Evolutionary conservation across 441 rosid species (phyloP), one percentile per base, ranked within the genome.

Genomic region (Hura crepitans): DNA sequence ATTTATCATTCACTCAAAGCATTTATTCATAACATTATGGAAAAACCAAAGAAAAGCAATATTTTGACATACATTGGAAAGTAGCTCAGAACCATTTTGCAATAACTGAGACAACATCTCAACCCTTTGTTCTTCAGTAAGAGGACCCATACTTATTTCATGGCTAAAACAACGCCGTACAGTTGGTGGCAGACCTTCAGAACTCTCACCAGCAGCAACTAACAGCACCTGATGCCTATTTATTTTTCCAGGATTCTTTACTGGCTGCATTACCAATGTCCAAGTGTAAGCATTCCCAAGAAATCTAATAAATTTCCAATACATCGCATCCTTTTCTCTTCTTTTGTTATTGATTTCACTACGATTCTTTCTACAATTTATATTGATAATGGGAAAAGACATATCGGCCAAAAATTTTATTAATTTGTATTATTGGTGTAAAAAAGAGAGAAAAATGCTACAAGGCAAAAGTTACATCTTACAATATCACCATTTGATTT

Each of bases 121-220:
- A 61, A 77, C 82, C 79, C 99, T 87, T 80, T 92, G 94, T 65
- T 95, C 95, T 81, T 89, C 99, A 69, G 87, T 83, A 65, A 90
- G 79, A 74, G 95, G 84, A 66, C 85, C 87, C 94, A 94, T 88
- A 58, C 85, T 84, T 79, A 94, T 80, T 81, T 94, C 99, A 74
- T 95, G 97, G 85, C 97, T 92, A 81, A 94, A 92, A 88, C 99
- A 94, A 78, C 97, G 96, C 74, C 97, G 81, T 69, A 95, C 84
- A 68, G 85, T 77, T 70, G 95, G 89, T 57, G 96, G 89, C 66
- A 95, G 82, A 65, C 97, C 97, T 81, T 92, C 99, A 69, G 93
- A 77, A 73, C 83, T 85, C 71, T 95, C 97, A 72, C 95, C 87
- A 72, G 94, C 84, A 54, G 93, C 97, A 78, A 95, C 87, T 71